Base-by-base conservation (phyloP, 345 rosid species). In the Citrus cavaleriei region DNA sequence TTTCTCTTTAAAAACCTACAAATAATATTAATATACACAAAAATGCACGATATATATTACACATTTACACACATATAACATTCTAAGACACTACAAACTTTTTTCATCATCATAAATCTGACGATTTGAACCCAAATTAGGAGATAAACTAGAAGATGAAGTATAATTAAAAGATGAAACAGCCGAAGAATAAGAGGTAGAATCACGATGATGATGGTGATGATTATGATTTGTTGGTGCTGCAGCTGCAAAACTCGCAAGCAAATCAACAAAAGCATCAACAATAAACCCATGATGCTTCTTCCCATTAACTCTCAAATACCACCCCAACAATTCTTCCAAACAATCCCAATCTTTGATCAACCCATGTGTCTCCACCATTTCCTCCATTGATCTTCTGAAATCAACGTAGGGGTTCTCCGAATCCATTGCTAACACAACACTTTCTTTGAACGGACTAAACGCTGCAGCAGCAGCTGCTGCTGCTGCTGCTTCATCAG, bases 381-480 rank as follows among this genome's bases (percentile, higher is more conserved):
- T 96, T 79, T 93, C 92, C 85, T 93, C 97, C 98, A 96, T 96
- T 0, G 97, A 93, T n/a, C 84, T 82, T 81, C 88, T 87, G 82
- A 96, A 96, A 73, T 96, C 99, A 6, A 63, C 35, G 63, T 94
- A 93, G 1, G 98, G 99, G 67, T 94, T 87, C 37, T 86, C 93
- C 0, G 99, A 92, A 59, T 94, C 97, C 91, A 96, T 78, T 2
- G 94, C 85, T 27, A 94, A 54, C 27, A 84, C 85, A 37, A 91
- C 90, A 40, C 95, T 87, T 72, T 88, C 92, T 78, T 88, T 85
- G 63, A 90, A 87, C 10, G 86, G 83, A 34, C 25, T 9, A 22
- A 79, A 68, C 81, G 73, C 82, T 2, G 58, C 80, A 5, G 51
- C 51, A 12, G 18, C 51, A 12, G 51, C 4, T 0, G 5, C 18